phyloP scores from a whole-genome alignment of 108 stramenopile species.

The Hondaea fermentalgiana region DNA sequence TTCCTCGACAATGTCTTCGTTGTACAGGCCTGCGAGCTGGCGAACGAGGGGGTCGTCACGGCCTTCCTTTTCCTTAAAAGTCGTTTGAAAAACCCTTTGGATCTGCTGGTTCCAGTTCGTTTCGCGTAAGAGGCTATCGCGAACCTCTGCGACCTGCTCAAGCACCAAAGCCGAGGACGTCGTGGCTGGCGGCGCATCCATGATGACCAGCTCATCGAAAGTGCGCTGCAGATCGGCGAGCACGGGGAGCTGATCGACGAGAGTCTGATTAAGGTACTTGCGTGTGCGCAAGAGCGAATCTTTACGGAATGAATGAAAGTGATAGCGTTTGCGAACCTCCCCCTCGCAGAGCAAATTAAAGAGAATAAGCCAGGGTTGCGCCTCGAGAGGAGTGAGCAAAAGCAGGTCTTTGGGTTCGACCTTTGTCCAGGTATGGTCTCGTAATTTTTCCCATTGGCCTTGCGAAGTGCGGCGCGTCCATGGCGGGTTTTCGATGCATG shows the following conservation, averaged over 20 bases:
- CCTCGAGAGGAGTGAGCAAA: conserved; percentile 58
- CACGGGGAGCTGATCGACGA: conserved; percentile 70
- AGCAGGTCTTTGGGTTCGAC: conserved; percentile 54
- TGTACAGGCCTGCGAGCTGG: not conserved
- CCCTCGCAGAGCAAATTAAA: conserved; percentile 55
- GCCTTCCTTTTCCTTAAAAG: not conserved
- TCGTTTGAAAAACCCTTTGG: not conserved
- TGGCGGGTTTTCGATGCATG: conserved; percentile 70
- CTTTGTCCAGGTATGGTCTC: conserved; percentile 54
- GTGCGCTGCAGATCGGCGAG: conserved; percentile 62
- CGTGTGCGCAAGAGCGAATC: conserved; percentile 58
- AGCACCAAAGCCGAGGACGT: not conserved
- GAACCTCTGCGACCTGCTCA: not conserved
- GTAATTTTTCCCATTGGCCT: conserved; percentile 61
- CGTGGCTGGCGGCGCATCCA: conserved; percentile 48
- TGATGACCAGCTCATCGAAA: conserved; percentile 67
- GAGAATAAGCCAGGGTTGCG: conserved; percentile 68
- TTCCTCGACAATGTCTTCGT: not conserved
- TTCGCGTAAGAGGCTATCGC: not conserved
- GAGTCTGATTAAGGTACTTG: conserved; percentile 54
- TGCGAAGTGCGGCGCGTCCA: conserved; percentile 56
- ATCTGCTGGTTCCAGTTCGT: not conserved
- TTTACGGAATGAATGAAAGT: conserved; percentile 64
- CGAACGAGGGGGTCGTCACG: not conserved
- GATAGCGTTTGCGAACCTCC: conserved; percentile 57